Evolutionary conservation across 176 grass and related monocot genomes (phyloP).

Genomic region (Themeda triandra): DNA sequence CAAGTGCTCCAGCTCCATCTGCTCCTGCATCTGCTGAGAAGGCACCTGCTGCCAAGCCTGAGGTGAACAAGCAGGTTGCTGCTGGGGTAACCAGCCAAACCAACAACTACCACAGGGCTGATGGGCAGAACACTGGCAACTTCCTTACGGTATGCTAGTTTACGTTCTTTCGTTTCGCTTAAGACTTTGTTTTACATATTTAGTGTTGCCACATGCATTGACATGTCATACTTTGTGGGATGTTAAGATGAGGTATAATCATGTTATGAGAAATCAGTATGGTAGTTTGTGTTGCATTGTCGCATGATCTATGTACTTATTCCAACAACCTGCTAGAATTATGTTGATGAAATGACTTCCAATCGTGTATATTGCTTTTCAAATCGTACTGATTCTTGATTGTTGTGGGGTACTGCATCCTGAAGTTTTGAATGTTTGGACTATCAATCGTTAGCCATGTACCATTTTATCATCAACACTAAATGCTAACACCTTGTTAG

Average conservation of each 20-base stretch:
- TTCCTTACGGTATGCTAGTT: conserved; percentile 60
- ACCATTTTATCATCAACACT: neutral
- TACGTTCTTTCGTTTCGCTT: neutral
- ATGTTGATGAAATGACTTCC: neutral
- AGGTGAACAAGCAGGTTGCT: conserved; percentile 52
- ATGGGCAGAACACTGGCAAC: conserved; percentile 77
- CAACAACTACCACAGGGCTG: conserved; percentile 73
- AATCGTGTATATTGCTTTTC: neutral
- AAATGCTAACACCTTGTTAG: neutral
- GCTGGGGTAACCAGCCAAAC: conserved; percentile 57
- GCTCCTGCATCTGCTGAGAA: conserved; percentile 45
- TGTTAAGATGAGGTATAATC: neutral
- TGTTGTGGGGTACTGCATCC: neutral
- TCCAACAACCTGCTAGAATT: neutral
- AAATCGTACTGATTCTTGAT: neutral
- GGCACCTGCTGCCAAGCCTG: conserved; percentile 19
- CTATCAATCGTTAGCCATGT: neutral
- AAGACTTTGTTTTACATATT: neutral
- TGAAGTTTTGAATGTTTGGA: neutral
- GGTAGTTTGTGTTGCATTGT: neutral
- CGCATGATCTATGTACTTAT: neutral
- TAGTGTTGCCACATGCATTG: neutral
- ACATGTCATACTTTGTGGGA: neutral
- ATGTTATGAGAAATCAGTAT: neutral
- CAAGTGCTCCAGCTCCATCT: conserved; percentile 6